Conservation (phyloP, 1,284 basidiomycete species). For the Ustilago trichophora region DNA sequence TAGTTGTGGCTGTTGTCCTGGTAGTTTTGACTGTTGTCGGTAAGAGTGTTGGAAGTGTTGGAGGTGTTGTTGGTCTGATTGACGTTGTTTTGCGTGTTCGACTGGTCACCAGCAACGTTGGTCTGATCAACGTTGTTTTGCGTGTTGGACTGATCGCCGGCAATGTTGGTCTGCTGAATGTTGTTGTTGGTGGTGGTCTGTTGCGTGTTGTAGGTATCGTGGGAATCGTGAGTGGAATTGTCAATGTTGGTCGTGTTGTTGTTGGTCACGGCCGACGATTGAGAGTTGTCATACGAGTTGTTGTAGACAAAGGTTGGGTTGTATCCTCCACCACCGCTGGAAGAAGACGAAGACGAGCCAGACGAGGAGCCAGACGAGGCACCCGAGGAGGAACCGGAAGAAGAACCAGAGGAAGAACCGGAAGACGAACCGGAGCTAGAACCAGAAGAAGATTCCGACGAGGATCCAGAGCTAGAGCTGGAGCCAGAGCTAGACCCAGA, state of each 20-base stretch:
- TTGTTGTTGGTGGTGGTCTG: constrained; percentile 7
- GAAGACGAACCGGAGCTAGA: background rate
- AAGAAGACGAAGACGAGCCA: constrained; percentile 8
- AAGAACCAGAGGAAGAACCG: background rate
- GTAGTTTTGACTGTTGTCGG: constrained; percentile 3
- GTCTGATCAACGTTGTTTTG: constrained; percentile 15
- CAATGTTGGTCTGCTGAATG: constrained; percentile 10
- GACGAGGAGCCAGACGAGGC: no score
- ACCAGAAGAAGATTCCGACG: background rate
- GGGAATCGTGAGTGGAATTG: constrained; percentile 20
- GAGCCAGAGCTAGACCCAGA: background rate
- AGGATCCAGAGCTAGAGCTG: background rate
- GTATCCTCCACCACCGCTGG: constrained; percentile 7
- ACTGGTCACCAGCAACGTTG: constrained; percentile 5
- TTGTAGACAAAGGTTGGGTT: constrained; percentile 35
- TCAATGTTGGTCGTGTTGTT: constrained; percentile 16
- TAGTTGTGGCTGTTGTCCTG: constrained; percentile 2
- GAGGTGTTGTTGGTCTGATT: constrained; percentile 8
- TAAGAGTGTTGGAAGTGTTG: background rate
- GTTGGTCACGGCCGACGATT: constrained; percentile 13
- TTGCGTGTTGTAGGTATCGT: constrained; percentile 16
- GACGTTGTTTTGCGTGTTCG: constrained; percentile 12
- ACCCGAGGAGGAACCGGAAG: background rate
- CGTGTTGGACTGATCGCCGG: constrained; percentile 3
- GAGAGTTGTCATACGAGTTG: constrained; percentile 29